These are phyloP conservation scores for Penicillium sp. DNA, from an alignment of 2,329 filamentous ascomycete genomes.

Conservation along the genomic window DNA sequence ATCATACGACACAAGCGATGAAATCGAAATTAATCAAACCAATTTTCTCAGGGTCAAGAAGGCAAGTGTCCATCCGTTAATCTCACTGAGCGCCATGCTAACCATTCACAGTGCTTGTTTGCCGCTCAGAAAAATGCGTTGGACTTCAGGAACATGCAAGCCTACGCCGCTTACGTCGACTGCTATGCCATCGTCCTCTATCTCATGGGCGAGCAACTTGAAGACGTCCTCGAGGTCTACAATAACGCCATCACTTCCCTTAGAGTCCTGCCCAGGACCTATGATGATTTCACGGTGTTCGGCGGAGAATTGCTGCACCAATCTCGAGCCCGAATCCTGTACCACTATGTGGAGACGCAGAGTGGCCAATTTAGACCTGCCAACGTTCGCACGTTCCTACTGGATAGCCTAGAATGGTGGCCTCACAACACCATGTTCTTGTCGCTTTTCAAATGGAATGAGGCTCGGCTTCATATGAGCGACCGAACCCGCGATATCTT, in stretches of 20 bases:
- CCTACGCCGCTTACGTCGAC: constrained; percentile 60
- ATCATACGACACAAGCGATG: constrained; percentile 19
- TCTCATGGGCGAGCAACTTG: constrained; percentile 48
- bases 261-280: constrained; percentile 44
- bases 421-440: constrained; percentile 77
- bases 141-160: constrained; percentile 48
- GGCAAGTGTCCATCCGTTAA: constrained; percentile 33
- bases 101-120: constrained; percentile 56
- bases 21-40: constrained; percentile 28
- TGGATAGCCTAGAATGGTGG: constrained; percentile 62
- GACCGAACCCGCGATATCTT: constrained; percentile 71
- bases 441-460: constrained; percentile 69
- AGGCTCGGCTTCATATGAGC: constrained; percentile 69
- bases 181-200: constrained; percentile 68
- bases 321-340: constrained; percentile 64
- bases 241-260: constrained; percentile 46
- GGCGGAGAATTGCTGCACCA: constrained; percentile 66
- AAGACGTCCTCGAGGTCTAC: constrained; percentile 42
- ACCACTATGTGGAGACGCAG: constrained; percentile 59
- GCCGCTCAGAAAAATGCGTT: constrained; percentile 58
- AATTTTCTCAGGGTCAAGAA: constrained; percentile 40
- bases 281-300: constrained; percentile 31
- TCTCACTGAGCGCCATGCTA: constrained; percentile 36
- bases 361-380: constrained; percentile 67
- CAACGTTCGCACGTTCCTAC: constrained; percentile 63